phyloP scores from a whole-genome alignment of 805 yeast genomes.

The Kregervanrija pseudodelftensis region DNA sequence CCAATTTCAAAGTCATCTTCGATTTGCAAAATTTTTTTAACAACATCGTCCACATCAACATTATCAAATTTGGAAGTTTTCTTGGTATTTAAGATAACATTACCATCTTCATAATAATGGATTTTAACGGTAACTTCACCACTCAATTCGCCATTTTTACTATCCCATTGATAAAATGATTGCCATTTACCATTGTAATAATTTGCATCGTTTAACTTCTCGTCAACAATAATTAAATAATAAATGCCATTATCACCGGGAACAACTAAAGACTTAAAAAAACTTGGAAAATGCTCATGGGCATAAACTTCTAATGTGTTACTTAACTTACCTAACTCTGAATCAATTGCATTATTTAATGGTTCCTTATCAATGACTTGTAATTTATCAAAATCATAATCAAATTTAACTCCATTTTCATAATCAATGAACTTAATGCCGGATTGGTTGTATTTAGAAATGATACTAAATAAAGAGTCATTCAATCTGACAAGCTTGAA shows the following conservation, averaged over 20 bases:
- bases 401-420: conserved; percentile 39
- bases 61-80: conserved; percentile 20
- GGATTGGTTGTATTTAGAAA: conserved; percentile 42
- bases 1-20: conserved; percentile 57
- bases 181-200: conserved; percentile 89
- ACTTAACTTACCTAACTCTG: conserved; percentile 12
- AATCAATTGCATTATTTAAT: conserved; percentile 9
- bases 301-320: conserved; percentile 43
- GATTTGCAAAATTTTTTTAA: conserved; percentile 41
- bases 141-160: conserved; percentile 25
- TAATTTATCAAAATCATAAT: conserved; percentile 47
- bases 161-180: conserved; percentile 48
- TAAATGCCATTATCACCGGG: conserved; percentile 24
- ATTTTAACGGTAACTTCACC: conserved; percentile 66
- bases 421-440: conserved; percentile 54
- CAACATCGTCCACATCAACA: conserved; percentile 17
- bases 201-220: conserved; percentile 64
- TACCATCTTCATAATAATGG: conserved; percentile 95
- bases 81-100: conserved; percentile 66
- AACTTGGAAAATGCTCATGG: conserved; percentile 58
- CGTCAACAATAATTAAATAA: conserved; percentile 57
- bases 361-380: conserved; percentile 47
- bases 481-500: conserved; percentile 26
- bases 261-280: conserved; percentile 36
- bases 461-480: conserved; percentile 25